Evolutionary conservation across 208 protist species (phyloP).

Genomic region (Acanthamoeba lenticulata): DNA sequence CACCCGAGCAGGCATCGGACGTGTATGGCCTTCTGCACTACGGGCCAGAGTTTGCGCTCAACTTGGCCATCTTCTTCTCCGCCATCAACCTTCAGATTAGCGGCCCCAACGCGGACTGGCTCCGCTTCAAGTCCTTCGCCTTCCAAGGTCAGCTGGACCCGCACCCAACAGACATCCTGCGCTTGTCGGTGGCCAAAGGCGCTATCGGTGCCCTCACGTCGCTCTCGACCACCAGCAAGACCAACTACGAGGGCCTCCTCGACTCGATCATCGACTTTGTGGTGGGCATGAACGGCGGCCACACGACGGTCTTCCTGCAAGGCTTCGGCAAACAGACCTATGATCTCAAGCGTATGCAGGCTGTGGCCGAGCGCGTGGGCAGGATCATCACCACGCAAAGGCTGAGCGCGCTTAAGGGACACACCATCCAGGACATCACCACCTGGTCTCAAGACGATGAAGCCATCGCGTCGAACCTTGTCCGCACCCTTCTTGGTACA

Average conservation of each 20-base stretch:
- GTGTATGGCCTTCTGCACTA: constrained; percentile 1
- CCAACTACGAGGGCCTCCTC: not conserved
- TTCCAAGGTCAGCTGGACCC: not conserved
- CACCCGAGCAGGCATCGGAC: not conserved
- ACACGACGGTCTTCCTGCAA: not conserved
- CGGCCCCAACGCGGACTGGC: not conserved
- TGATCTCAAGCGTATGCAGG: not conserved
- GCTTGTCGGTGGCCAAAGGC: not conserved
- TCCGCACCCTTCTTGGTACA: not conserved
- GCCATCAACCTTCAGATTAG: not conserved
- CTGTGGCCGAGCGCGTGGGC: not conserved
- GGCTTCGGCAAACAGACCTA: not conserved
- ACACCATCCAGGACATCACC: not conserved
- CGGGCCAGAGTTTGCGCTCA: not conserved
- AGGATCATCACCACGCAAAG: not conserved
- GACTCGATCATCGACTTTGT: constrained; percentile 8
- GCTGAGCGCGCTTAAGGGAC: not conserved
- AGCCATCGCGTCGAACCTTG: not conserved
- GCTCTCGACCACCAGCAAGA: not conserved
- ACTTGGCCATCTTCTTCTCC: not conserved
- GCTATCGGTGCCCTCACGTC: not conserved
- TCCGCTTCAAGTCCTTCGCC: not conserved
- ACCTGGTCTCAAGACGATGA: not conserved
- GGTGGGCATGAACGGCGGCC: not conserved
- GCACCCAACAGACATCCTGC: not conserved